Evolutionary conservation across 208 protist genomes (phyloP).

Genomic region (Trypanosoma mega): DNA sequence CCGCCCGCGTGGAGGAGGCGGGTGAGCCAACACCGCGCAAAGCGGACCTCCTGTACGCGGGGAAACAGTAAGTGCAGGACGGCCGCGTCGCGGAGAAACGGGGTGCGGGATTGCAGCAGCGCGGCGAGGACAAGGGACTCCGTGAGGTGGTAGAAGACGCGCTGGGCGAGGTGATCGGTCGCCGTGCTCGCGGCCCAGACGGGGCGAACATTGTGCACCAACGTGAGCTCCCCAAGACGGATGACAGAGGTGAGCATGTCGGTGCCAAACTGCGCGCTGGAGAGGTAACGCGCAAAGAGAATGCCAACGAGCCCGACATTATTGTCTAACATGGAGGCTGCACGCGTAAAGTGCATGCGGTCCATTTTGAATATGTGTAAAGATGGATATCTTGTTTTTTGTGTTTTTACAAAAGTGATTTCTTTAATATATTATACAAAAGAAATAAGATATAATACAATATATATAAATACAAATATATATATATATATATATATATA

Average conservation of each 20-base stretch:
- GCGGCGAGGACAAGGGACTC: conserved; percentile 53
- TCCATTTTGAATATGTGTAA: too few species aligned
- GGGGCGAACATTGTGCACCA: background rate
- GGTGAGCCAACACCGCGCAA: conserved; percentile 49
- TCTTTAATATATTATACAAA: background rate
- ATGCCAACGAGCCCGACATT: conserved; percentile 30
- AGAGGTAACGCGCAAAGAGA: conserved; percentile 66
- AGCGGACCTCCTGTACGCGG: conserved; percentile 60
- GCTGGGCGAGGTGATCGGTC: conserved; percentile 28
- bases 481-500: conserved; percentile 28
- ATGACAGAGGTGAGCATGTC: conserved; percentile 35
- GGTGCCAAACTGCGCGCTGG: conserved; percentile 35
- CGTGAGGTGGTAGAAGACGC: conserved; percentile 41
- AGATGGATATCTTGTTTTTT: too few species aligned
- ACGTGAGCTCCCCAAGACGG: background rate
- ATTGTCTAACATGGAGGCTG: conserved; percentile 6
- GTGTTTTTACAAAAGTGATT: conserved; percentile 2
- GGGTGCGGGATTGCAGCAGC: conserved; percentile 26
- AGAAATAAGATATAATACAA: too few species aligned
- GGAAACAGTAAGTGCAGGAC: conserved; percentile 50
- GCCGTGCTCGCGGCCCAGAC: background rate
- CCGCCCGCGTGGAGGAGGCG: conserved; percentile 28
- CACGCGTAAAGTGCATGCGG: background rate
- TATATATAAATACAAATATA: background rate
- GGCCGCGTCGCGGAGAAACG: conserved; percentile 51